Evolutionary conservation across 805 yeast genomes (phyloP).

Genomic region (Saturnispora dispora): DNA sequence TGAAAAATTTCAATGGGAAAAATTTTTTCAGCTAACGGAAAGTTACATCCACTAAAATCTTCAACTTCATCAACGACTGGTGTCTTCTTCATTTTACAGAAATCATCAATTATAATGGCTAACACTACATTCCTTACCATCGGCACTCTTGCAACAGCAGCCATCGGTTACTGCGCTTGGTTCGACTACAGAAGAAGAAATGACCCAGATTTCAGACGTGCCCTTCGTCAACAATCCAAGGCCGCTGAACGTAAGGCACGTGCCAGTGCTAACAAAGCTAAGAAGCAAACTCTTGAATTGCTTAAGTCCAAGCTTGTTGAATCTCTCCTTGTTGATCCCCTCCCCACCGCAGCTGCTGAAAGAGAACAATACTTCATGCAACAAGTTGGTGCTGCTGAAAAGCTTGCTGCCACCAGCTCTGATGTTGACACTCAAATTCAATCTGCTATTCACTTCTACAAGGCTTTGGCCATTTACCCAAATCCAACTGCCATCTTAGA

Average conservation of each 20-base stretch:
- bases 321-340: conserved; percentile 62
- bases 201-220: conserved; percentile 71
- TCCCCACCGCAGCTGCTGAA: conserved; percentile 59
- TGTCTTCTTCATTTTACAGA: neutral
- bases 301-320: conserved; percentile 53
- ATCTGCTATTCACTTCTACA: conserved; percentile 86
- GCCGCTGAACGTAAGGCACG: conserved; percentile 51
- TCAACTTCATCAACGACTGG: neutral
- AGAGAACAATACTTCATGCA: conserved; percentile 75
- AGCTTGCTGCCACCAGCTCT: conserved; percentile 41
- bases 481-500: conserved; percentile 87
- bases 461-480: conserved; percentile 88
- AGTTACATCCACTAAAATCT: neutral
- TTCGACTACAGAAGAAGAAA: conserved; percentile 90
- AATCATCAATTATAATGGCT: conserved; percentile 7
- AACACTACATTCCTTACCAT: conserved; percentile 10
- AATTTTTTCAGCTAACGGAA: neutral
- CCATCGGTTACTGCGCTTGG: conserved; percentile 70
- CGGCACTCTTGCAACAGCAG: conserved; percentile 35
- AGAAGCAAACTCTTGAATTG: conserved; percentile 49
- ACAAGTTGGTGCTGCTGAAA: conserved; percentile 82
- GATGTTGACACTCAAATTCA: conserved; percentile 59
- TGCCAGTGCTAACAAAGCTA: conserved; percentile 45
- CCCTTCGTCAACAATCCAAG: conserved; percentile 54
- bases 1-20: neutral